phyloP scores from a whole-genome alignment of 768 basidiomycete species.

The Tylopilus rubrobrunneus region DNA sequence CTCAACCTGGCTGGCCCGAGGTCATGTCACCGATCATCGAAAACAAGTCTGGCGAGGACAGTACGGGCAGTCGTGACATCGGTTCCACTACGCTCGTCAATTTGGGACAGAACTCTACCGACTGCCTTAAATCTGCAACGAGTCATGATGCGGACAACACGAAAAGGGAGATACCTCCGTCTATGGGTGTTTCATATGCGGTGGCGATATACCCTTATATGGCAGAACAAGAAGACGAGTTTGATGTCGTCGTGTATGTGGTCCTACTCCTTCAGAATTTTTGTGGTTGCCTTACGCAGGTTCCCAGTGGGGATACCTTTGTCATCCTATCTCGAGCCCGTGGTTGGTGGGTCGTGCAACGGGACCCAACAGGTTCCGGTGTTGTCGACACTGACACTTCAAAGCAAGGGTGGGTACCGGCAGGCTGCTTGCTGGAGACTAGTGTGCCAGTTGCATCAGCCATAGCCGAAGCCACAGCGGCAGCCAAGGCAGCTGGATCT shows the following conservation, averaged over 20 bases:
- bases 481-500: constrained; percentile 45
- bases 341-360: constrained; percentile 99
- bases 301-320: constrained; percentile 80
- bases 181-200: constrained; percentile 78
- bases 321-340: constrained; percentile 91
- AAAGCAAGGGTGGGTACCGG: constrained; percentile 96
- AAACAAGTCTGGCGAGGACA: constrained; percentile 42
- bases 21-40: constrained; percentile 57
- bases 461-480: constrained; percentile 75
- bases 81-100: constrained; percentile 31
- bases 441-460: constrained; percentile 87
- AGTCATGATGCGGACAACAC: constrained; percentile 33
- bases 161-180: constrained; percentile 41
- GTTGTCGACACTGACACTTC: constrained; percentile 69
- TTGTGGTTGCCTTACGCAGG: constrained; percentile 4
- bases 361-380: constrained; percentile 84
- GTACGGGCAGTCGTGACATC: constrained; percentile 36
- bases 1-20: constrained; percentile 77
- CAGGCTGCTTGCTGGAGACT: constrained; percentile 93
- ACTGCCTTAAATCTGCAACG: constrained; percentile 19
- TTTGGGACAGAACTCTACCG: constrained; percentile 30
- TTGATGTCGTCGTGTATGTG: constrained; percentile 92
- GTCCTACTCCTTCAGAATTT: constrained; percentile 1
- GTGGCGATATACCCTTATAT: constrained; percentile 99
- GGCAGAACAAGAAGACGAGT: constrained; percentile 98